These are phyloP conservation scores for Colletotrichum sp. DNA, from an alignment of 2,329 filamentous ascomycete genomes.

Conservation along the genomic window DNA sequence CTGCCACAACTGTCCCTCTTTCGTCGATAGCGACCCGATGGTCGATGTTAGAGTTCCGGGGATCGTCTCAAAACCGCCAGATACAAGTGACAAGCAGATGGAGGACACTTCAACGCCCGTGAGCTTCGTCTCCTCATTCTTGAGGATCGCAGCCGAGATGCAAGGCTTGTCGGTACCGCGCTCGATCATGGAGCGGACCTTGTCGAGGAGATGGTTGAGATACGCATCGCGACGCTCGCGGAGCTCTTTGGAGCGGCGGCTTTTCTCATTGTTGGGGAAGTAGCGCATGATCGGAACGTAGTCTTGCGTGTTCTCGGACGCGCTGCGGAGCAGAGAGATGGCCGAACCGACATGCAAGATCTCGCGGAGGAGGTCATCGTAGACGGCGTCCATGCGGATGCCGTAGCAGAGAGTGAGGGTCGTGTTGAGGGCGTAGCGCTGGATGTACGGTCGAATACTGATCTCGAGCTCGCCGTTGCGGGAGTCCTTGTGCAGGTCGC, in stretches of 20 bases:
- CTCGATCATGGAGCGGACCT: constrained; percentile 42
- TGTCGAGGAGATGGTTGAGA: constrained; percentile 70
- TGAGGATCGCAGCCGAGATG: neutral
- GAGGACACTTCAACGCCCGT: neutral
- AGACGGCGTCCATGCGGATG: constrained; percentile 73
- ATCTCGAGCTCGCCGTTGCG: neutral
- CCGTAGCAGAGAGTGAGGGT: constrained; percentile 82
- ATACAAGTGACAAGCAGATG: neutral
- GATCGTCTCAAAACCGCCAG: neutral
- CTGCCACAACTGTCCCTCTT: neutral
- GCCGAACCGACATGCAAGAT: constrained; percentile 78
- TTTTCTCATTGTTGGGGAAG: constrained; percentile 62
- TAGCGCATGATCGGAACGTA: constrained; percentile 76
- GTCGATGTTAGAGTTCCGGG: neutral
- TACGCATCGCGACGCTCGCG: constrained; percentile 71
- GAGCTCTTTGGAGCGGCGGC: constrained; percentile 67
- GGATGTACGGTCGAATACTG: neutral
- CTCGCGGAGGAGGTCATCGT: constrained; percentile 72
- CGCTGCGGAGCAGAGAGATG: constrained; percentile 78
- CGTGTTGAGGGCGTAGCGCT: constrained; percentile 73
- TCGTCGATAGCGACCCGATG: neutral
- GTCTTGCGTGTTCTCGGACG: constrained; percentile 85
- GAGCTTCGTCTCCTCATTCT: neutral
- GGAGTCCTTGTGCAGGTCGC: neutral
- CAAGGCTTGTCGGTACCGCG: neutral